phyloP scores from a whole-genome alignment of 129 eudicot genomes.

The Artemisia annua region DNA sequence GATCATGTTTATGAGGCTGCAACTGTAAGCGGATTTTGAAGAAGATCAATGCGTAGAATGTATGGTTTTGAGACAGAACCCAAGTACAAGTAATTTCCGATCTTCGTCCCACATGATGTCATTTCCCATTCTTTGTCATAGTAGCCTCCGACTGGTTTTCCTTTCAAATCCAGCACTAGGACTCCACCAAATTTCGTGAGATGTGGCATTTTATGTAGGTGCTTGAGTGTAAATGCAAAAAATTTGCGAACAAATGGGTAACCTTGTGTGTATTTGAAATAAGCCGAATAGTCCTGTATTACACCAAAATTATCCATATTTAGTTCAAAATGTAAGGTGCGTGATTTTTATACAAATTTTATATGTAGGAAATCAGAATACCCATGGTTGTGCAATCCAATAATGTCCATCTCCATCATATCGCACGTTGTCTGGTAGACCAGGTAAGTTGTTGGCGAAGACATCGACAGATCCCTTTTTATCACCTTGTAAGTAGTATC shows the following conservation, averaged over 20 bases:
- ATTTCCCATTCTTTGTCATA: conserved; percentile 16
- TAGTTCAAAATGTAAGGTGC: background rate
- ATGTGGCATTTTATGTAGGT: conserved; percentile 16
- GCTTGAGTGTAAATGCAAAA: conserved; percentile 18
- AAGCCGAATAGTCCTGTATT: conserved; percentile 19
- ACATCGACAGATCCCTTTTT: conserved; percentile 53
- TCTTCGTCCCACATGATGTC: conserved; percentile 48
- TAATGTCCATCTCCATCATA: conserved; percentile 76
- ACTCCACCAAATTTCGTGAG: conserved; percentile 30
- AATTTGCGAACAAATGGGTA: conserved; percentile 26
- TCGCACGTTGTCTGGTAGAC: conserved; percentile 70
- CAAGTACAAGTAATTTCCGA: conserved; percentile 54
- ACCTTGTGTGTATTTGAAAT: background rate
- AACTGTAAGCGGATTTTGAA: conserved; percentile 29
- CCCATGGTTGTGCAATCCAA: conserved; percentile 64
- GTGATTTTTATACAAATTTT: background rate
- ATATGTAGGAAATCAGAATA: conserved; percentile 15
- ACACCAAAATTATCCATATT: background rate
- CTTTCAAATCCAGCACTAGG: conserved; percentile 26
- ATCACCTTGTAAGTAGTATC: conserved; percentile 57
- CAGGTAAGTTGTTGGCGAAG: conserved; percentile 60
- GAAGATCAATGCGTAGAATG: conserved; percentile 57
- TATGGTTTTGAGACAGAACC: conserved; percentile 48
- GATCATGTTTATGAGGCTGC: background rate
- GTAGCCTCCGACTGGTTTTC: conserved; percentile 27